Evolutionary conservation across 805 yeast genomes (phyloP).

Genomic region (Grigorovia yakushimaensis): DNA sequence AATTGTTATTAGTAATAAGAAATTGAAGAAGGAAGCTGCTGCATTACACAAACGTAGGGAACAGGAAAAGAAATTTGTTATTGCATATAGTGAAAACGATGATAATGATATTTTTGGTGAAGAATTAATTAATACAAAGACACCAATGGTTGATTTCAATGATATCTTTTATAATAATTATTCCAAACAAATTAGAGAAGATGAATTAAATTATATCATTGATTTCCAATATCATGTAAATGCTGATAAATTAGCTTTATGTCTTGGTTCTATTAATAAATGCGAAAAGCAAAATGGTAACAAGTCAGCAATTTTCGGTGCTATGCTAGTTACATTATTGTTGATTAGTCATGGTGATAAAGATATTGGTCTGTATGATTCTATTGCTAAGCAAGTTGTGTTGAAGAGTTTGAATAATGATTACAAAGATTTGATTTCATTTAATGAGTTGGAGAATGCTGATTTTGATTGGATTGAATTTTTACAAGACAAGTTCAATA

Average conservation of each 20-base stretch:
- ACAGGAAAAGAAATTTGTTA: conserved; percentile 37
- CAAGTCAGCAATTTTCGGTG: conserved; percentile 18
- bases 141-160: conserved; percentile 37
- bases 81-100: conserved; percentile 37
- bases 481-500: conserved; percentile 10
- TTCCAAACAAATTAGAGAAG: conserved; percentile 37
- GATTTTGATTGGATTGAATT: conserved; percentile 19
- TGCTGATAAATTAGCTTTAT: conserved; percentile 24
- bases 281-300: conserved; percentile 12
- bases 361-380: conserved; percentile 10
- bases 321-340: conserved; percentile 19
- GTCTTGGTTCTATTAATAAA: conserved; percentile 23
- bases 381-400: conserved; percentile 26
- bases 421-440: conserved; percentile 12
- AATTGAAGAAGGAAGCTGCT: conserved; percentile 48
- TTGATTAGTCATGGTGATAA: conserved; percentile 9
- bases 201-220: conserved; percentile 20
- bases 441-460: conserved; percentile 11
- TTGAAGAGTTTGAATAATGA: conserved; percentile 21
- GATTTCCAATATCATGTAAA: conserved; percentile 24
- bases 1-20: conserved; percentile 30
- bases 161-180: conserved; percentile 33
- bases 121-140: conserved; percentile 27
- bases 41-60: conserved; percentile 42
- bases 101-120: conserved; percentile 61